These are phyloP conservation scores for Talaromyces trachyspermus DNA, from an alignment of 495 filamentous ascomycete genomes.

Conservation along the genomic window DNA sequence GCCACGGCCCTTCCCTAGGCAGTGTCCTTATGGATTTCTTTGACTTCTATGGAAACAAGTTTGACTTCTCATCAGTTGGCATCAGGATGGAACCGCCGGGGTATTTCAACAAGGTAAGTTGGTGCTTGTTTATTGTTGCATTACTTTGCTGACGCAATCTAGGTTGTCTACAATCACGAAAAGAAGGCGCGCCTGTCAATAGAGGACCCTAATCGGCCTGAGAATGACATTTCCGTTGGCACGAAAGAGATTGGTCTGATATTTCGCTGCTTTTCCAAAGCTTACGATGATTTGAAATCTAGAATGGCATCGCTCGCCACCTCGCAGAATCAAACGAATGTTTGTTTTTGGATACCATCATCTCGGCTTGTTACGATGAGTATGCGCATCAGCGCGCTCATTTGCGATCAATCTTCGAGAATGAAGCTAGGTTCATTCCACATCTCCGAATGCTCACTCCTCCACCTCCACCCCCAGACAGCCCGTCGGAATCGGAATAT, in stretches of 20 bases:
- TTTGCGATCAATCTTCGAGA: constrained; percentile 40
- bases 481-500: constrained; percentile 7
- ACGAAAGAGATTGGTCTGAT: constrained; percentile 59
- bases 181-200: constrained; percentile 58
- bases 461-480: constrained; percentile 22
- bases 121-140: not conserved
- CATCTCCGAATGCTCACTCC: constrained; percentile 22
- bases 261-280: constrained; percentile 53
- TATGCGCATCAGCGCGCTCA: constrained; percentile 57
- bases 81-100: constrained; percentile 69
- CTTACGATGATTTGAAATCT: constrained; percentile 46
- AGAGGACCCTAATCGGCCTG: constrained; percentile 76
- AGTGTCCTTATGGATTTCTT: constrained; percentile 78
- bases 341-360: constrained; percentile 57
- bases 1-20: constrained; percentile 59
- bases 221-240: constrained; percentile 79
- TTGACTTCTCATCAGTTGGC: constrained; percentile 57
- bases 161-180: constrained; percentile 21
- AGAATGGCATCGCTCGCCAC: constrained; percentile 45
- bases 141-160: not conserved
- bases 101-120: constrained; percentile 64
- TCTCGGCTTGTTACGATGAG: constrained; percentile 65
- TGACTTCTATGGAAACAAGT: constrained; percentile 75
- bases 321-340: constrained; percentile 15
- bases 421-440: constrained; percentile 28